phyloP scores from a whole-genome alignment of 768 basidiomycete genomes.

The Leccinum aurantiacum region DNA sequence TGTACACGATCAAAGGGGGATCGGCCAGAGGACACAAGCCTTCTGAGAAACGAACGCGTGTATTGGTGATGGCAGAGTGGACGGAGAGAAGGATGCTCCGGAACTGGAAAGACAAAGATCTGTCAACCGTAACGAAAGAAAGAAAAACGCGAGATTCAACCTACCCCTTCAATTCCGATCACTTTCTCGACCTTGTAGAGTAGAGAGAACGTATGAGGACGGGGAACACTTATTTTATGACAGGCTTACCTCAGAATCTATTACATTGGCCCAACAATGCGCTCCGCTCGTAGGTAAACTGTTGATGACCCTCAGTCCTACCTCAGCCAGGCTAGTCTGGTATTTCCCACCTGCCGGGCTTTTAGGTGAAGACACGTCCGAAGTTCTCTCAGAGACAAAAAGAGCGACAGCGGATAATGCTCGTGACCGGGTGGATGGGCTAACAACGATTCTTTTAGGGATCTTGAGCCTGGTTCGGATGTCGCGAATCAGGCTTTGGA shows the following conservation, averaged over 20 bases:
- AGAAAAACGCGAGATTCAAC: too few species aligned
- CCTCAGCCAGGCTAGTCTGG: slow-evolving; percentile 54
- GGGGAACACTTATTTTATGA: neutral
- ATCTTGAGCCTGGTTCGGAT: too few species aligned
- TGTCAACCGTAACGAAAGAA: too few species aligned
- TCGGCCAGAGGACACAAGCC: too few species aligned
- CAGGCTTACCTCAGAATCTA: slow-evolving; percentile 52
- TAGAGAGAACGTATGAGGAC: neutral
- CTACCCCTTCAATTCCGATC: slow-evolving; percentile 55
- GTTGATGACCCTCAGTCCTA: slow-evolving; percentile 57
- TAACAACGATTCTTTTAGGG: slow-evolving; percentile 36
- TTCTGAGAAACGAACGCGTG: too few species aligned
- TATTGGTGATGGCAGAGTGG: too few species aligned
- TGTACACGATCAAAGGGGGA: too few species aligned
- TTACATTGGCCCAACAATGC: slow-evolving; percentile 45
- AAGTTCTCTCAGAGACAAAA: slow-evolving; percentile 55
- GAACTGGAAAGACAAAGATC: too few species aligned
- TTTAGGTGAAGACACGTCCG: slow-evolving; percentile 39
- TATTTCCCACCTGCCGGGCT: too few species aligned
- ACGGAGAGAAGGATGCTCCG: too few species aligned
- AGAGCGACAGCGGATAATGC: slow-evolving; percentile 53
- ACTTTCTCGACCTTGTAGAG: slow-evolving; percentile 54
- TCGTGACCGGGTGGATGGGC: slow-evolving; percentile 65
- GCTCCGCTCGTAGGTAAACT: slow-evolving; percentile 39
- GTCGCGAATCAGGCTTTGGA: too few species aligned